phyloP scores from a whole-genome alignment of 2,329 filamentous ascomycete genomes.

The Canariomyces notabilis region DNA sequence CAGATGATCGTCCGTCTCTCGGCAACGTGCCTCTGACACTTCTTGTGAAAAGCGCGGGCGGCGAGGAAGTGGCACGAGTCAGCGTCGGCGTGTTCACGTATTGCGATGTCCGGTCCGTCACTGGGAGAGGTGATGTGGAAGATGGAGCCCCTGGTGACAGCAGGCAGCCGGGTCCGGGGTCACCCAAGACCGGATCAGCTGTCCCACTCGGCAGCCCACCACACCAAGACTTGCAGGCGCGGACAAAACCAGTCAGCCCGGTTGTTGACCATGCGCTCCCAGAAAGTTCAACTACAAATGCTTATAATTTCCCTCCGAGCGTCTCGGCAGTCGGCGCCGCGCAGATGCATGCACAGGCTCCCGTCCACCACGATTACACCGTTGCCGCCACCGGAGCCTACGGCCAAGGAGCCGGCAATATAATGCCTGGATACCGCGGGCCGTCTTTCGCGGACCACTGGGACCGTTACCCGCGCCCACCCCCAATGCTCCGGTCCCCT shows the following conservation, averaged over 20 bases:
- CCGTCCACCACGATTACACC: constrained; percentile 31
- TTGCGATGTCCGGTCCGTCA: constrained; percentile 27
- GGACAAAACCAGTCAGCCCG: constrained; percentile 28
- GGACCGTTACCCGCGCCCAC: constrained; percentile 41
- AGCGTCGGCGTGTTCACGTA: constrained; percentile 44
- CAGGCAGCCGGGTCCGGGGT: constrained; percentile 37
- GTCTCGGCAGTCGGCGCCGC: constrained; percentile 44
- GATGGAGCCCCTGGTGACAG: constrained; percentile 27
- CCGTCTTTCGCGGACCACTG: constrained; percentile 49
- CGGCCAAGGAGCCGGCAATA: constrained; percentile 41
- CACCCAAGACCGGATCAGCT: constrained; percentile 41
- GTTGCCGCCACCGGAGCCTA: constrained; percentile 32
- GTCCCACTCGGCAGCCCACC: constrained; percentile 40
- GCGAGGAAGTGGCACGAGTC: constrained; percentile 49
- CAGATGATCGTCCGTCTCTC: constrained; percentile 44
- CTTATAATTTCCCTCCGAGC: constrained; percentile 52
- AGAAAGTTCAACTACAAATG: constrained; percentile 46
- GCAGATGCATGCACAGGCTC: constrained; percentile 33
- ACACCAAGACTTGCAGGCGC: constrained; percentile 30
- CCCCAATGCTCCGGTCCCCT: constrained; percentile 27
- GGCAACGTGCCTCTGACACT: constrained; percentile 51
- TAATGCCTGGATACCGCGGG: constrained; percentile 52
- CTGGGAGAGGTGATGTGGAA: constrained; percentile 27
- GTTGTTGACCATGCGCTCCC: constrained; percentile 26
- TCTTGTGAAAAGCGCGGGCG: constrained; percentile 46